Conservation (phyloP, 805 yeast species). For the Candida germanica region DNA sequence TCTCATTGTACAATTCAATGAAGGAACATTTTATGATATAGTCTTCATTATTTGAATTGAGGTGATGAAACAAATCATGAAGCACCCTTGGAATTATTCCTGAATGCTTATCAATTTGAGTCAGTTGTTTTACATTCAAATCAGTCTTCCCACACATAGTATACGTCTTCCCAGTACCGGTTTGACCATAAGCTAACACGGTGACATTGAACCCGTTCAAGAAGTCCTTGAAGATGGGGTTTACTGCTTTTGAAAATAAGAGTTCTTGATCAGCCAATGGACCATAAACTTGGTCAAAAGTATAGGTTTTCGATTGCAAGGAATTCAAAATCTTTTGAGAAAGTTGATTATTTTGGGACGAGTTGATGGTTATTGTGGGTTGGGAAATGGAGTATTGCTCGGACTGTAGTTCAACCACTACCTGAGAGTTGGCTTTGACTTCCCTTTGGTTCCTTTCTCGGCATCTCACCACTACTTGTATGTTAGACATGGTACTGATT, state of each 20-base stretch:
- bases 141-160: conserved; percentile 56
- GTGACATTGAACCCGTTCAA: conserved; percentile 65
- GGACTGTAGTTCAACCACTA: conserved; percentile 46
- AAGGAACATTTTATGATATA: conserved; percentile 73
- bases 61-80: conserved; percentile 46
- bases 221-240: conserved; percentile 70
- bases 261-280: conserved; percentile 71
- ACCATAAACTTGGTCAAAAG: conserved; percentile 80
- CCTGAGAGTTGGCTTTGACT: conserved; percentile 41
- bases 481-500: conserved; percentile 28
- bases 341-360: conserved; percentile 10
- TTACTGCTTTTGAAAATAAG: conserved; percentile 66
- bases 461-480: conserved; percentile 55
- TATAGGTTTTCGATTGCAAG: conserved; percentile 48
- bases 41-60: conserved; percentile 42
- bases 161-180: conserved; percentile 86
- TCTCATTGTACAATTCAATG: conserved; percentile 85
- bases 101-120: conserved; percentile 25
- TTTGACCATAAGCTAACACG: conserved; percentile 75
- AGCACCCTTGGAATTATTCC: conserved; percentile 60
- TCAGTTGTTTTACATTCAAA: conserved; percentile 1
- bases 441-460: conserved; percentile 49
- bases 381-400: conserved; percentile 25
- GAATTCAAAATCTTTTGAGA: conserved; percentile 30
- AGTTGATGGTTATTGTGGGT: conserved; percentile 20